These are phyloP conservation scores for Rubroboletus satanas DNA, from an alignment of 768 basidiomycete genomes.

Conservation along the genomic window DNA sequence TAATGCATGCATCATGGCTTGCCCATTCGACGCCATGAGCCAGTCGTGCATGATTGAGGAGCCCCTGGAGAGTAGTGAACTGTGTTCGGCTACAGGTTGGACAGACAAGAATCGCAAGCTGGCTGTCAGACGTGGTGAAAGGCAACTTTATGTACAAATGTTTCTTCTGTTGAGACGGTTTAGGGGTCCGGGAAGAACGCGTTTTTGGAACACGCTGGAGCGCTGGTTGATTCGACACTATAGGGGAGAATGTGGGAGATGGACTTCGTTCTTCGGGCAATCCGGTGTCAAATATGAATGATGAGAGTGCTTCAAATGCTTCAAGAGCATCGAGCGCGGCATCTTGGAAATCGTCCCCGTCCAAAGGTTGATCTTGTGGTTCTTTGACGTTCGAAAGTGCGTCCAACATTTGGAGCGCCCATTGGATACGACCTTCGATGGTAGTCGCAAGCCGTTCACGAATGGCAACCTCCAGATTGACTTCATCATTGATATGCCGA, in stretches of 20 bases:
- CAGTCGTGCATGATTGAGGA: slow-evolving; percentile 52
- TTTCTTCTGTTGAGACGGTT: slow-evolving; percentile 32
- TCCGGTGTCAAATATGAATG: slow-evolving; percentile 33
- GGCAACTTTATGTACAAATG: slow-evolving; percentile 39
- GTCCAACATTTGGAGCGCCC: slow-evolving; percentile 41
- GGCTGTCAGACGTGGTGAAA: slow-evolving; percentile 26
- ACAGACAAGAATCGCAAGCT: slow-evolving; percentile 37
- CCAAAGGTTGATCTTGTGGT: slow-evolving; percentile 14
- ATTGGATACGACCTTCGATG: slow-evolving; percentile 42
- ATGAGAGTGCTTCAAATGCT: slow-evolving; percentile 37
- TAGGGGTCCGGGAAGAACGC: slow-evolving; percentile 27
- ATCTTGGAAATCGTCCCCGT: slow-evolving; percentile 35
- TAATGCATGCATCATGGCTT: slow-evolving; percentile 50
- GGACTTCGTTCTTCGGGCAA: slow-evolving; percentile 22
- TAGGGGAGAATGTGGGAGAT: slow-evolving; percentile 21
- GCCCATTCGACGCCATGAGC: slow-evolving; percentile 45
- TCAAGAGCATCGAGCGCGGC: slow-evolving; percentile 43
- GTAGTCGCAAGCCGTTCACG: slow-evolving; percentile 40
- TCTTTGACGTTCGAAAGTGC: slow-evolving; percentile 25
- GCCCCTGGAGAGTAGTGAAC: slow-evolving; percentile 49
- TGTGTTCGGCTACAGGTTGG: slow-evolving; percentile 43
- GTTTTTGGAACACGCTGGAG: slow-evolving; percentile 23
- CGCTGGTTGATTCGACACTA: slow-evolving; percentile 9
- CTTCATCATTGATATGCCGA: slow-evolving; percentile 33
- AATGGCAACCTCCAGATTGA: slow-evolving; percentile 42